Conservation (phyloP, 192 early-diverging fungal species). For the Mortierella alpina region DNA sequence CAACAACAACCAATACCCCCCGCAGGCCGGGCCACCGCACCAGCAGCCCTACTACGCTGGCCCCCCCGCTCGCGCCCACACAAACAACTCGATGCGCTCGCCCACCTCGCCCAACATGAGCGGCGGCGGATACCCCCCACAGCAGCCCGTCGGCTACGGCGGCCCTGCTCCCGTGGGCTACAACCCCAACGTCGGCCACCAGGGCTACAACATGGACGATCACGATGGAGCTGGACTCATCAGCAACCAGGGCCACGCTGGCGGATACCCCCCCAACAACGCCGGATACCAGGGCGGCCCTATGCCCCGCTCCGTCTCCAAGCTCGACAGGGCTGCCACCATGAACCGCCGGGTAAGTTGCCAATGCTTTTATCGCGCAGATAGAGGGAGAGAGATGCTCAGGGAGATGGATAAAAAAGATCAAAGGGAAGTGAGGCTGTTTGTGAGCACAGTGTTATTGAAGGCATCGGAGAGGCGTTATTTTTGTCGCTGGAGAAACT, state of each 20-base stretch:
- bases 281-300: neutral
- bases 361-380: neutral
- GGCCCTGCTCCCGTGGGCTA: conserved; percentile 23
- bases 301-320: conserved; percentile 28
- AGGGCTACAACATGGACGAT: conserved; percentile 42
- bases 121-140: conserved; percentile 24
- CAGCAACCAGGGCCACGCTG: conserved; percentile 42
- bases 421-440: neutral
- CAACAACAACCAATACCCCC: conserved; percentile 49
- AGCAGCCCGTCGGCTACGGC: conserved; percentile 39
- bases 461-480: neutral
- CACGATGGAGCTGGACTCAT: conserved; percentile 38
- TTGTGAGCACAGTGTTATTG: neutral
- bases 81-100: conserved; percentile 20
- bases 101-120: conserved; percentile 28
- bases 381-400: neutral
- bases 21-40: conserved; percentile 21
- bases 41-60: conserved; percentile 44
- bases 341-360: conserved; percentile 51
- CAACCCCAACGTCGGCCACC: conserved; percentile 26
- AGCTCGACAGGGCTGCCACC: conserved; percentile 44
- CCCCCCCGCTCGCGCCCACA: conserved; percentile 25
- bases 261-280: conserved; percentile 14
- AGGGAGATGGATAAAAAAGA: neutral
- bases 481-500: neutral